Evolutionary conservation across 768 basidiomycete species (phyloP), one percentile per base, ranked within the genome.

Genomic region (Pulveroboletus frians): DNA sequence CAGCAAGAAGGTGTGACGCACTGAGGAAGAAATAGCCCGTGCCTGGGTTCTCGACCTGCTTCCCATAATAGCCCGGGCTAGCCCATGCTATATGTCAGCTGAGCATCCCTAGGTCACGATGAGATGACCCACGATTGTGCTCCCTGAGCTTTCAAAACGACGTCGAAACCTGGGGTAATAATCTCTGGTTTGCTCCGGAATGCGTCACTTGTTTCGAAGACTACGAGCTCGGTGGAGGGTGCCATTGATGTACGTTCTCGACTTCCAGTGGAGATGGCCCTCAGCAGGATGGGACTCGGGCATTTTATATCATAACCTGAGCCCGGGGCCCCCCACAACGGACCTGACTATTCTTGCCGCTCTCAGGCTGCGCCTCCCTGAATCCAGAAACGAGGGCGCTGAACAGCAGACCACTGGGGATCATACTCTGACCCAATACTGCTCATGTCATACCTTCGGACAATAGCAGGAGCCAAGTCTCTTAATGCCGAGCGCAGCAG

Each of bases 141-240:
- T 23, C 62, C 63, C 5, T 36, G 6, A 26, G 43, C 23, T 32
- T 54, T 40, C 38, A 55, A 34, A n/a, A 46, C 57, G 1, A 53
- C 10, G 1, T 59, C 6, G 40, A 50, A 49, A 5, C 51, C 56
- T 39, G 46, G 39, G 11, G 4, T 31, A 20, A 21, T 18, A 21
- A 58, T 9, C 5, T 2, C 13, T 9, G 49, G 30, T n/a, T 63
- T 23, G 5, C 41, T n/a, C 14, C 49, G 54, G 36, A 51, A 45
- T 2, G 8, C 50, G 3, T 51, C 41, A 23, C 23, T 50, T 5
- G 63, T 20, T 15, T 59, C 40, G 27, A 64, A 60, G 27, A 60
- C 45, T 37, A 63, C 8, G 17, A 64, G 9, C 29, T 64, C 62
- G 14, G 61, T 64, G 13, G 60, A 65, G 41, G 40, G 36, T 27